These are phyloP conservation scores for Penicillium malachiteum DNA, from an alignment of 495 filamentous ascomycete genomes.

Conservation along the genomic window DNA sequence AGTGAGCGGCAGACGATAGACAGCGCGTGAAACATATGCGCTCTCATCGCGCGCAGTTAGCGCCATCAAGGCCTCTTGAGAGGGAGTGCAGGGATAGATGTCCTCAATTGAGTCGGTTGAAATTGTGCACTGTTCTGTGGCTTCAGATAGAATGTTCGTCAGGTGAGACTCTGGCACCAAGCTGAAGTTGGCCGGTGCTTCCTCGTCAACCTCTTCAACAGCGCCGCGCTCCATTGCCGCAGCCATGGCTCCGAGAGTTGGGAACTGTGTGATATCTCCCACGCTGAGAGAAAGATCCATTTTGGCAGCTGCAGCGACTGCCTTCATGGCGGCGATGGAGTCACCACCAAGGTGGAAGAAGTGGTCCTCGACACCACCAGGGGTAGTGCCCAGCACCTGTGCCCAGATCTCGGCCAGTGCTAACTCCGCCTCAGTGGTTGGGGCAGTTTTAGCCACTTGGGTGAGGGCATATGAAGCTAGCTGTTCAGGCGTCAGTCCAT, in stretches of 20 bases:
- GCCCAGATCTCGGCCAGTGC: not conserved
- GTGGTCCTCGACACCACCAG: not conserved
- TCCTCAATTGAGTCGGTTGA: slow-evolving; percentile 42
- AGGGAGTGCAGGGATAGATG: slow-evolving; percentile 46
- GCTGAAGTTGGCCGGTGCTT: no score
- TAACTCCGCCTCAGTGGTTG: not conserved
- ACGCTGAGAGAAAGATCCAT: not conserved
- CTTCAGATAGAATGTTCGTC: no score
- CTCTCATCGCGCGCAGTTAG: slow-evolving; percentile 45
- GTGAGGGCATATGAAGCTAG: not conserved
- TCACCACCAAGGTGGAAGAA: slow-evolving; percentile 8
- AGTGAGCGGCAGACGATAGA: slow-evolving; percentile 11
- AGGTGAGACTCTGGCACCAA: no score
- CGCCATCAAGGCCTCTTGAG: slow-evolving; percentile 44
- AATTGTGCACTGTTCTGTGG: not conserved
- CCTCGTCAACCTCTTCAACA: no score
- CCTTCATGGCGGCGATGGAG: slow-evolving; percentile 2
- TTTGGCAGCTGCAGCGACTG: not conserved
- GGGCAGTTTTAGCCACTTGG: not conserved
- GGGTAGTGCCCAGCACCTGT: not conserved
- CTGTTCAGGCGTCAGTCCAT: not conserved
- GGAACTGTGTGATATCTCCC: no score
- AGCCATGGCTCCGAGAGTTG: no score
- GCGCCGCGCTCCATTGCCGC: no score
- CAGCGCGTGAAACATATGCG: slow-evolving; percentile 47